Base-by-base conservation (phyloP, 2,329 filamentous ascomycete species). In the Talaromyces sp. region DNA sequence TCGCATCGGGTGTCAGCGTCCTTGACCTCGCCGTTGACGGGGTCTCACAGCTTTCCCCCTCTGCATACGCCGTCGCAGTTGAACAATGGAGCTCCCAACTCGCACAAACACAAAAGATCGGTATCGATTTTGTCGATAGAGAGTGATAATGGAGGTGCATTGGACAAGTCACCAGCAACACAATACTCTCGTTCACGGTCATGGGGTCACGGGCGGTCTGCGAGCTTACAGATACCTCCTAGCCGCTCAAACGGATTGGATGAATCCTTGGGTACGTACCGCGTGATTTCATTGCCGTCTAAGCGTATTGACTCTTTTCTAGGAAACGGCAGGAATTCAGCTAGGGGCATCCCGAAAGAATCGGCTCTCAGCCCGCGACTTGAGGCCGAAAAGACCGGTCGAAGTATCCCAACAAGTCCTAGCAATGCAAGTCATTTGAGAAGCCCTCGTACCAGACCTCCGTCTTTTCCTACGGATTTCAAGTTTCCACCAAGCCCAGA, bases 111-210 rank as follows among this genome's bases (percentile, higher is more conserved):
- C 71, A 88, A 89, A 74, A 84, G 90, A 70, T 94, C 91, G 3
- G 84, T 95, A 35, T 95, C 91, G 19, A 94, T 95, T 68, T 87
- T 94, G 54, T 94, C 91, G 10, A 86, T 94, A 70, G 89, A 88
- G 64, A 81, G 80, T 67, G 81, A 84, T 70, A 75, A 76, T 66
- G 68, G 73, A 68, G 67, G 68, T 61, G 56, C 22, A 33, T 16
- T 39, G 43, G 70, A 75, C 63, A 72, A 76, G 62, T 68, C 73
- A 2, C 73, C 72, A 43, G 75, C 71, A 63, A 73, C 71, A 19
- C 73, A 68, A 45, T 74, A 73, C 64, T 77, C 80, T 69, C 77
- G 83, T 22, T 79, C 83, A 60, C 83, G 86, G 61, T 84, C 86
- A 19, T 87, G 87, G 70, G 86, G 88, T 4, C 93, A 97, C 81